phyloP scores from a whole-genome alignment of 176 grass and related monocot species.

The Phoenix roebelenii region DNA sequence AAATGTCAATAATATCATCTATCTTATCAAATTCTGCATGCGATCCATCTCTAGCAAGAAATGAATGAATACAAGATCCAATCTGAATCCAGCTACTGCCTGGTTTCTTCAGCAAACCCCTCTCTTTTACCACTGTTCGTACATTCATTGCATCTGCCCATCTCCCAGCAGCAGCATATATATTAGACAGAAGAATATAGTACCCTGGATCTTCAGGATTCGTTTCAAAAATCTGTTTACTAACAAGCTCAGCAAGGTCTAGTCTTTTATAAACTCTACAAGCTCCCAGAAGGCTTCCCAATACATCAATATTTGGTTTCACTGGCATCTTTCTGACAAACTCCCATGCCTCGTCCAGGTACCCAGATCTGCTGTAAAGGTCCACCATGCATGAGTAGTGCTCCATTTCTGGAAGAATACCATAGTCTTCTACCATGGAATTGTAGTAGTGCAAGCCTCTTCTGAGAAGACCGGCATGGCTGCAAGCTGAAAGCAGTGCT shows the following conservation, averaged over 20 bases:
- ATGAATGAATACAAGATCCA: background rate
- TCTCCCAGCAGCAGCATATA: conserved; percentile 55
- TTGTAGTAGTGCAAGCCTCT: conserved; percentile 45
- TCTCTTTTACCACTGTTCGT: conserved; percentile 46
- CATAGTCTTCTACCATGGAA: conserved; percentile 49
- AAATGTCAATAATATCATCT: no score
- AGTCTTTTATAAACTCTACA: conserved; percentile 60
- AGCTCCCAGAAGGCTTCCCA: conserved; percentile 49
- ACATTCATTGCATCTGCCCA: conserved; percentile 45
- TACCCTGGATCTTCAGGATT: conserved; percentile 53
- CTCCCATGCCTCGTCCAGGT: conserved; percentile 46
- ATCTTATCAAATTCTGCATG: no score
- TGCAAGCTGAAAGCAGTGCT: conserved; percentile 53
- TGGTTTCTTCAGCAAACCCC: conserved; percentile 34
- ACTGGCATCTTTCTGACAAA: conserved; percentile 40
- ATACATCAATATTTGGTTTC: conserved; percentile 41
- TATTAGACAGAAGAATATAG: conserved; percentile 57
- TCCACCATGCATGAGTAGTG: conserved; percentile 61
- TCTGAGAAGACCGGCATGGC: conserved; percentile 49
- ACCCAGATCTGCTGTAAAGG: conserved; percentile 56
- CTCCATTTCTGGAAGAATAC: conserved; percentile 46
- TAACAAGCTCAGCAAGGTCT: conserved; percentile 53
- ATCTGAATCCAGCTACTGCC: conserved; percentile 38
- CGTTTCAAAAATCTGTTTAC: conserved; percentile 42
- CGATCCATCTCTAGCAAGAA: background rate